Base-by-base conservation (phyloP, 2,329 filamentous ascomycete species). In the Bipolaris cookei region DNA sequence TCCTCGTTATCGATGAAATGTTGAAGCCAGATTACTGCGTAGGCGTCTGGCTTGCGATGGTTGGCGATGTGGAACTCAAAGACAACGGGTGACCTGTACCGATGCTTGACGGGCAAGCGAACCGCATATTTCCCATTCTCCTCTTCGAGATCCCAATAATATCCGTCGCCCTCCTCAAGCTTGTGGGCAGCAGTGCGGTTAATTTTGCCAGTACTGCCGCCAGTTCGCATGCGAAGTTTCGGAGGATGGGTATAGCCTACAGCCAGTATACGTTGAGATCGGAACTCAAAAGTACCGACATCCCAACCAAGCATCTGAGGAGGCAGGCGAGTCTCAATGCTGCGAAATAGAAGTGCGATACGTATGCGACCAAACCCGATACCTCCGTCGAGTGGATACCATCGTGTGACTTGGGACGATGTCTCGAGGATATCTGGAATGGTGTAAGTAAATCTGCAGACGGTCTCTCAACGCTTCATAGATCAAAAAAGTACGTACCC, bases 381-480 rank as follows among this genome's bases (percentile, higher is more conserved):
- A 10, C 95, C 95, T 20, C 94, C 95, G 71, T 97, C 93, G 0
- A 99, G 84, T n/a, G 95, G 94, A 74, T 97, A 98, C 92, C 93
- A 97, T 58, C 92, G 83, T 2, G 92, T 96, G 52, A 88, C 84
- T 75, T 98, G 92, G 42, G 92, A 96, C 64, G 88, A 90, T 0
- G 89, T 96, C 67, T 94, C 88, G 20, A 99, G 81, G n/a, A 97
- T 84, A 47, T 97, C 92, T 45, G 30, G 42, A 11, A 20, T 18
- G 18, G 25, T 11, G 18, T 30, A 20, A 13, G 11, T 8, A 20
- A 45, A 2, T 16, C 14, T 20, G 25, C 5, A 30, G 7, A 20
- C 3, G 10, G 10, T 7, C 16, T 10, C 13, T 23, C 16, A 11
- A 4, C 7, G 34, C n/a, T 35, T 35, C n/a, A n/a, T 35, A 11